Conservation (phyloP, 805 yeast genomes). For the Citeromyces nyonsensis region DNA sequence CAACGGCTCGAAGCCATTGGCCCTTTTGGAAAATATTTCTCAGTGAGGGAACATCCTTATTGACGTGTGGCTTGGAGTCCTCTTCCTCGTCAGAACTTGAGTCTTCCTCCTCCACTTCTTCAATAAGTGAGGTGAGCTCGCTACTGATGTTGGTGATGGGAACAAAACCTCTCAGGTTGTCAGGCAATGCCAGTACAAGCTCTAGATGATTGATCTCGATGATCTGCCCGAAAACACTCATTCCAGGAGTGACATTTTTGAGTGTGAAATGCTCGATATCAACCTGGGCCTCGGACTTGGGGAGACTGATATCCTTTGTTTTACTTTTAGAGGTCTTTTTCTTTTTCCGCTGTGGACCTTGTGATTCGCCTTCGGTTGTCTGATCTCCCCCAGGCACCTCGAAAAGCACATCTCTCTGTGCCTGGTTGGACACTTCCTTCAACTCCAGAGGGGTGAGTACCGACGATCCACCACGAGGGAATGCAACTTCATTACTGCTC, state of each 20-base stretch:
- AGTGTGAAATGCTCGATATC: conserved; percentile 46
- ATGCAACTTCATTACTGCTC: conserved; percentile 30
- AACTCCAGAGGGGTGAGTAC: conserved; percentile 81
- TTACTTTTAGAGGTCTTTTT: conserved; percentile 2
- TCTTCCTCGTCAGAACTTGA: conserved; percentile 18
- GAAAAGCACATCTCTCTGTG: conserved; percentile 73
- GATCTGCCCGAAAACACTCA: conserved; percentile 67
- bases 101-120: conserved; percentile 34
- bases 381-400: conserved; percentile 14
- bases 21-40: conserved; percentile 46
- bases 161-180: conserved; percentile 65
- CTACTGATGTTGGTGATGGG: conserved; percentile 62
- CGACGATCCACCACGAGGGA: conserved; percentile 94
- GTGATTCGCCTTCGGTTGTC: conserved; percentile 4
- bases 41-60: conserved; percentile 34
- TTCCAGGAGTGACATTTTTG: conserved; percentile 53
- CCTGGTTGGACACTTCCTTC: conserved; percentile 87
- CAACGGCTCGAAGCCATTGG: conserved; percentile 75
- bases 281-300: conserved; percentile 12
- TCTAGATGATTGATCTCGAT: conserved; percentile 44
- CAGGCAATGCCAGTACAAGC: conserved; percentile 59
- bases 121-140: conserved; percentile 40
- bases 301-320: conserved; percentile 13
- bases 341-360: conserved; percentile 24
- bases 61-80: conserved; percentile 8